phyloP scores from a whole-genome alignment of 306 rosid species.

The Prunus dulcis region DNA sequence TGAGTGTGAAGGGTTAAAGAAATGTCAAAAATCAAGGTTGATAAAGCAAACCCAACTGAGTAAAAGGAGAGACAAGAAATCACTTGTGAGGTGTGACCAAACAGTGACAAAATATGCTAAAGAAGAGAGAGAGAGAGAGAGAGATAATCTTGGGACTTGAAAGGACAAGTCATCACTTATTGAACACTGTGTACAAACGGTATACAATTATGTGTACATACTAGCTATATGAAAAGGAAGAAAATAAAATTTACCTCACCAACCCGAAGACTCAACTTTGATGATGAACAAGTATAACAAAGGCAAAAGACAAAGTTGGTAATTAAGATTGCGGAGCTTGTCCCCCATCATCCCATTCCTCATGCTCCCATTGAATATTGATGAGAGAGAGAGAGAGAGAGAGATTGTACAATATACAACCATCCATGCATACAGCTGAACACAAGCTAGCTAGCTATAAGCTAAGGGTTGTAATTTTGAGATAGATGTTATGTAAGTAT shows the following conservation, averaged over 20 bases:
- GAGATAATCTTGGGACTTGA: conserved; percentile 63
- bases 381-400: conserved; percentile 14
- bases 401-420: conserved; percentile 7
- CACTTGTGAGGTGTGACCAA: conserved; percentile 67
- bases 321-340: conserved; percentile 39
- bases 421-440: background rate
- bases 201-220: background rate
- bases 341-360: conserved; percentile 36
- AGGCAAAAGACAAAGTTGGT: conserved; percentile 34
- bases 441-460: background rate
- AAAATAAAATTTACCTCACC: background rate
- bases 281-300: background rate
- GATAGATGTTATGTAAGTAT: background rate
- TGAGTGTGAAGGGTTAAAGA: conserved; percentile 12
- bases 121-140: conserved; percentile 27
- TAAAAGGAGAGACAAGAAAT: conserved; percentile 57
- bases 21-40: conserved; percentile 49
- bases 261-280: background rate
- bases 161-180: conserved; percentile 36
- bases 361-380: background rate
- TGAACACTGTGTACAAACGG: conserved; percentile 21
- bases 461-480: too few species aligned
- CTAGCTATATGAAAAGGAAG: background rate
- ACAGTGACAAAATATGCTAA: conserved; percentile 35
- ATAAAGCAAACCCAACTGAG: conserved; percentile 36